Evolutionary conservation across 805 yeast species (phyloP).

Genomic region (Spathaspora hagerdaliae): DNA sequence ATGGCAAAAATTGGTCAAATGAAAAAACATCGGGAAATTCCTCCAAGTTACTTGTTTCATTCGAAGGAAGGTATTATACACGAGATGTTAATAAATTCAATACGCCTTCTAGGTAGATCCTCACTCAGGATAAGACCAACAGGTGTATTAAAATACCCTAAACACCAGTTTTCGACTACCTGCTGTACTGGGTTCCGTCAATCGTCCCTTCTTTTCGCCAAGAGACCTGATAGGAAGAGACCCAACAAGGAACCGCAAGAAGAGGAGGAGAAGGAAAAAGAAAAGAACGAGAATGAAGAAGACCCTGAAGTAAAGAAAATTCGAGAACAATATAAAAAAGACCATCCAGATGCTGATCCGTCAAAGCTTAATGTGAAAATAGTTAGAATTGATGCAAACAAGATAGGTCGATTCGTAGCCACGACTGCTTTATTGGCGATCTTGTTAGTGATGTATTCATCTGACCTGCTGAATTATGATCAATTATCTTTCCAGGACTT

Average conservation of each 20-base stretch:
- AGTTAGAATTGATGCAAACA: background rate
- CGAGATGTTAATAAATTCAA: constrained; percentile 1
- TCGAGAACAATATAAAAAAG: constrained; percentile 24
- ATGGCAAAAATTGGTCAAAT: background rate
- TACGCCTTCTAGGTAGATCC: background rate
- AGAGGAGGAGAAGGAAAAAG: constrained; percentile 8
- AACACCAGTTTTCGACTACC: background rate
- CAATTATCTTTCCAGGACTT: constrained; percentile 72
- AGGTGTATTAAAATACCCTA: background rate
- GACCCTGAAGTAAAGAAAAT: constrained; percentile 33
- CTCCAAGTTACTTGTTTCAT: no score
- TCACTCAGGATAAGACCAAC: background rate
- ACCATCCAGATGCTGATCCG: constrained; percentile 22
- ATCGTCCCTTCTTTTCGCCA: background rate
- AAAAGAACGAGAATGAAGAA: constrained; percentile 17
- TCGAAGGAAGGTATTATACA: no score
- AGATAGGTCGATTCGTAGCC: background rate
- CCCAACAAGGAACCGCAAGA: background rate
- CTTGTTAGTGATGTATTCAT: background rate
- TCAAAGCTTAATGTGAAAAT: constrained; percentile 24
- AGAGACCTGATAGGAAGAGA: background rate
- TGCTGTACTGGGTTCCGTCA: background rate
- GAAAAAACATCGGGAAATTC: no score
- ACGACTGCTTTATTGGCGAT: background rate
- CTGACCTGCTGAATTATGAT: background rate